A percentile compares a stretch with the other conserved stretches of the same genome.
Conservation (phyloP, 441 rosid species). For the Gossypium gossypioides region DNA sequence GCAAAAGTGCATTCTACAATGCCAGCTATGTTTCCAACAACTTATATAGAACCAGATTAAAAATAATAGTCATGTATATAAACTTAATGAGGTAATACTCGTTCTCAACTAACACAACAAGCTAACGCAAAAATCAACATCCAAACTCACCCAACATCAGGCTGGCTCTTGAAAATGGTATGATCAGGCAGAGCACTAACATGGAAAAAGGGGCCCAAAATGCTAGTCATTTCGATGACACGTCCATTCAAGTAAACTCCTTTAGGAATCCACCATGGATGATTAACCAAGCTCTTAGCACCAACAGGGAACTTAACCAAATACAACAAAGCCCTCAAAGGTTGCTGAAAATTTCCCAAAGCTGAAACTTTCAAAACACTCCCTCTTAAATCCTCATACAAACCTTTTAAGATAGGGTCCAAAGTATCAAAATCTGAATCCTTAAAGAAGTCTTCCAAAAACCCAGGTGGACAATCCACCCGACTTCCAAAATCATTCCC, state of each 20-base stretch:
- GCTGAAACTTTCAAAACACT: constrained; percentile 66
- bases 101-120: neutral
- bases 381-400: constrained; percentile 89
- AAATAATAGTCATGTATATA: neutral
- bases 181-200: constrained; percentile 82
- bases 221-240: constrained; percentile 90
- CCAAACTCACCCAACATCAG: constrained; percentile 84
- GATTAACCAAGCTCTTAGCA: constrained; percentile 74
- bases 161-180: constrained; percentile 74
- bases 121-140: neutral
- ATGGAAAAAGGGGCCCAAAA: constrained; percentile 94
- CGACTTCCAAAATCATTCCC: constrained; percentile 29
- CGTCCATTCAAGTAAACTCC: constrained; percentile 84
- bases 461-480: constrained; percentile 58
- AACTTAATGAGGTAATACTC: neutral
- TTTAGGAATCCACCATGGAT: constrained; percentile 94
- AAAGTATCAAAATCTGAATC: constrained; percentile 75
- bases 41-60: neutral
- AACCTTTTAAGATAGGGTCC: constrained; percentile 64
- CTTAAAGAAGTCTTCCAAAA: constrained; percentile 66
- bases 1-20: neutral
- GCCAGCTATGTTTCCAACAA: neutral
- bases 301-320: constrained; percentile 65
- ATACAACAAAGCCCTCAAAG: constrained; percentile 69
- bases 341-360: constrained; percentile 83